These are phyloP conservation scores for Pinus albicaulis DNA, from an alignment of 75 land plant genomes.

Conservation along the genomic window DNA sequence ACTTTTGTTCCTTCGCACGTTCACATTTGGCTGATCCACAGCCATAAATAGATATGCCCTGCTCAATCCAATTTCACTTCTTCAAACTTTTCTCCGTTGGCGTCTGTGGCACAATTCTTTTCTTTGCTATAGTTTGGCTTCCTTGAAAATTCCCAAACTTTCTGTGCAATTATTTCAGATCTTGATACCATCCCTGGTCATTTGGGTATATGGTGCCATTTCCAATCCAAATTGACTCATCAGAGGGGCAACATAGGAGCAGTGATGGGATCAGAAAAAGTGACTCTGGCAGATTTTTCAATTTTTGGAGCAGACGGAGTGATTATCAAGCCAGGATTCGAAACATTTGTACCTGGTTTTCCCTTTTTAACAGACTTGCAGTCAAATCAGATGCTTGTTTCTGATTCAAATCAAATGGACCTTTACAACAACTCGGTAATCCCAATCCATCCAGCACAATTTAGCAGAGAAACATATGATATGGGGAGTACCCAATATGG, in stretches of 20 bases:
- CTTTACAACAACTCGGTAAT: not conserved
- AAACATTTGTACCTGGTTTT: constrained; percentile 3
- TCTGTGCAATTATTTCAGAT: not conserved
- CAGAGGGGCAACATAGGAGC: not conserved
- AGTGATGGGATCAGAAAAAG: not conserved
- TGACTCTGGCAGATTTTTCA: not conserved
- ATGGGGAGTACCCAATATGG: not conserved
- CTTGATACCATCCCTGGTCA: not conserved
- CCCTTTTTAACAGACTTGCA: not conserved
- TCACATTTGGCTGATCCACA: not conserved
- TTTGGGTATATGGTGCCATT: not conserved
- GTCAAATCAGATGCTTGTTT: not conserved
- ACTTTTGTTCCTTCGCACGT: not conserved
- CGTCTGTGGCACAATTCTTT: not conserved
- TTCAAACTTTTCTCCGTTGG: not conserved
- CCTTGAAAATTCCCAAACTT: not conserved
- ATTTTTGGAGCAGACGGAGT: not conserved
- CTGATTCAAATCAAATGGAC: not conserved
- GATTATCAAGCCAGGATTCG: not conserved
- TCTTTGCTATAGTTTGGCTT: not conserved
- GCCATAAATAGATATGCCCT: not conserved
- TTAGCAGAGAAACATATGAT: not conserved
- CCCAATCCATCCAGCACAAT: not conserved
- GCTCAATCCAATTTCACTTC: not conserved
- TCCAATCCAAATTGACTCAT: not conserved